Evolutionary conservation across 1,284 basidiomycete species (phyloP), one percentile per base, ranked within the genome.

Genomic region (Cystobasidium pallidum): DNA sequence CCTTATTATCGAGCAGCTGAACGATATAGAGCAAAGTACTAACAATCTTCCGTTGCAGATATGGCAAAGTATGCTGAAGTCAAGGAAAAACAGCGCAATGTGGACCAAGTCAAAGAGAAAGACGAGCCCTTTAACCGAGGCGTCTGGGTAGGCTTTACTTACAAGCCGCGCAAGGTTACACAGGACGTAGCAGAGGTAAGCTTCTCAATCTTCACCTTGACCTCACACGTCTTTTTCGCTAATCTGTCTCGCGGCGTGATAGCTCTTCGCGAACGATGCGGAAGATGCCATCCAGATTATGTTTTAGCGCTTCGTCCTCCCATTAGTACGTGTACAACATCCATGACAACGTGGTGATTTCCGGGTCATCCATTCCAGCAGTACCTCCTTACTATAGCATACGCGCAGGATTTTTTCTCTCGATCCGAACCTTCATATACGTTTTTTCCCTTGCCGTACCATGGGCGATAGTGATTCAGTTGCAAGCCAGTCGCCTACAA

Each of bases 91-190:
- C 94, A 97, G 83, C 85, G 84, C 78, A 94, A 96, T 80, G 94
- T 99, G 51, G 95, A 97, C 63, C 86, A 86, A 66, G 91, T 98
- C 30, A 87, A 86, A 80, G 94, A 97, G 84, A 91, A 90, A 80
- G 91, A 93, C 6, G 88, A 91, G 67, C 75, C 75, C 15, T 84
- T 87, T 76, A 82, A 85, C 8, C 83, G 93, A 36, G 93, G 91
- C 2, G 89, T 95, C 55, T 96, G 92, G 92, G 92, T 96, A 73
- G 95, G 96, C 2, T 99, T 99, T 81, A 99, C 96, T 1, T 98
- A 98, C 72, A 78, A 78, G 66, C 63, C 66, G 19, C 66, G 66
- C 45, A 63, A 71, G 55, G 61, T 11, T 10, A 43, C 24, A 17
- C 59, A 63, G 19, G 67, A 70, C 13, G 51, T 55, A 17, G 49